Conservation (phyloP, 306 rosid species). For the Rosa lucieae region DNA sequence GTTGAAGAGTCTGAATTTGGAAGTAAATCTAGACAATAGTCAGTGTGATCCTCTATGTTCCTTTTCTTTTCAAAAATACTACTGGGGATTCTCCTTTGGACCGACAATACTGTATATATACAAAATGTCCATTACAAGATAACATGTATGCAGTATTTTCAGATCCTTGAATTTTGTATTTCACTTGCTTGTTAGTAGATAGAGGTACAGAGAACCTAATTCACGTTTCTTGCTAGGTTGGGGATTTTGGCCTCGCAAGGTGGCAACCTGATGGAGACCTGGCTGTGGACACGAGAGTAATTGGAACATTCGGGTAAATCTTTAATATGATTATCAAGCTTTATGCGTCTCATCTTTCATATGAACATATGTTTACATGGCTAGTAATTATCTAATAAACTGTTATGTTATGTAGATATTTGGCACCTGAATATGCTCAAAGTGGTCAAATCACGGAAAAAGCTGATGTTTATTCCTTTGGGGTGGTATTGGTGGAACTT, state of each 20-base stretch:
- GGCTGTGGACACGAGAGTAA: conserved; percentile 95
- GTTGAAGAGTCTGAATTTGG: background rate
- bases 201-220: conserved; percentile 14
- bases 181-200: background rate
- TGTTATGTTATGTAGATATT: conserved; percentile 55
- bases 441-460: conserved; percentile 98
- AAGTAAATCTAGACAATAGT: background rate
- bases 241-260: conserved; percentile 98
- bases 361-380: background rate
- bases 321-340: conserved; percentile 5
- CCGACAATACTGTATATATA: background rate
- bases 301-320: conserved; percentile 95
- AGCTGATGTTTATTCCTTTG: conserved; percentile 96
- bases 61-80: background rate
- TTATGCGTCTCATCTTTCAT: conserved; percentile 1
- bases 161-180: conserved; percentile 24
- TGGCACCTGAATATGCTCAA: conserved; percentile 98
- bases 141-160: conserved; percentile 1
- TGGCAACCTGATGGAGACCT: conserved; percentile 99
- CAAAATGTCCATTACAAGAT: background rate
- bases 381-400: conserved; percentile 17
- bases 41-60: background rate
- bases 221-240: conserved; percentile 58
- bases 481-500: conserved; percentile 94
- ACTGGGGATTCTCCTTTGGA: background rate